A percentile compares a stretch with the other conserved stretches of the same genome.
Conservation (phyloP, 2,329 filamentous ascomycete genomes). For the Colletotrichum lini region DNA sequence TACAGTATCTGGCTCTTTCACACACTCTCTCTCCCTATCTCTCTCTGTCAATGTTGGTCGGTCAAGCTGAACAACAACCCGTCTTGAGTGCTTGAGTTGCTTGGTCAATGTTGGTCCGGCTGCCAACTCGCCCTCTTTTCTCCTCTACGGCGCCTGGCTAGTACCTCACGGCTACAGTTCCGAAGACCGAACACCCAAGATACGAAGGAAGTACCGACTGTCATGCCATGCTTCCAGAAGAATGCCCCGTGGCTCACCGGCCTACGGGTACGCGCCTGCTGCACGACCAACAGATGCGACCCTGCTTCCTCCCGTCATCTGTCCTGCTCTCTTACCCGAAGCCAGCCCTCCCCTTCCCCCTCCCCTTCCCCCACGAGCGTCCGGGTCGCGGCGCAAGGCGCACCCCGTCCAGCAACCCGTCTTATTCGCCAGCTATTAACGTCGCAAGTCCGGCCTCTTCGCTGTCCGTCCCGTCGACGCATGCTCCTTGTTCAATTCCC, state of each 20-base stretch:
- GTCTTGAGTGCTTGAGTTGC: no score
- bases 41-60: constrained; percentile 21
- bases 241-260: neutral
- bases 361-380: no score
- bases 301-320: neutral
- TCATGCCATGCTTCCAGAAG: neutral
- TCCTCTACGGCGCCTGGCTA: neutral
- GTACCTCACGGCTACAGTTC: neutral
- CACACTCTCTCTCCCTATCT: no score
- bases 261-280: neutral
- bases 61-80: constrained; percentile 22
- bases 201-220: neutral
- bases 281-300: constrained; percentile 4
- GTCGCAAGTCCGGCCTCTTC: neutral
- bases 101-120: neutral
- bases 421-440: neutral
- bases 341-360: no score
- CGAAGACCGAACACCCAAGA: constrained; percentile 10
- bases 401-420: neutral
- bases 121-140: neutral
- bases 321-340: neutral
- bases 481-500: neutral
- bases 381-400: neutral
- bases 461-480: neutral
- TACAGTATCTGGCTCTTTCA: neutral